Base-by-base conservation (phyloP, 768 basidiomycete genomes). In the Suillus occidentalis region DNA sequence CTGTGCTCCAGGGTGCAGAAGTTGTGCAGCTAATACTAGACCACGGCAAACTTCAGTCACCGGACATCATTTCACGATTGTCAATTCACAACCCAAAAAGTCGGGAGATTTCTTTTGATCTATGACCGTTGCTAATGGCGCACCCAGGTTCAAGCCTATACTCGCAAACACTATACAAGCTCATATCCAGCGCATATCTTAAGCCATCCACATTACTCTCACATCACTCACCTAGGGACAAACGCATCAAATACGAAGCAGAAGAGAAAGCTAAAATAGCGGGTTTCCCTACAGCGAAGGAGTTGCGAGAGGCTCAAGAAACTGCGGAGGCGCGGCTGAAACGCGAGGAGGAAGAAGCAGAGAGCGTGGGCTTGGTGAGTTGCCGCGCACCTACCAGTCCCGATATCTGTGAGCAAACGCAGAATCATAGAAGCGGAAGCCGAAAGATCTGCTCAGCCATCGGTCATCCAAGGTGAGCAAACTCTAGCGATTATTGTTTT, bases 41-140 rank as follows among this genome's bases (percentile, higher is more conserved):
- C 71, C 89, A 94, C 72, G 96, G 96, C 43, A 96, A 95, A 75
- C 83, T 97, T 71, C 87, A 87, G 57, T 83, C 88, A 4, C 86
- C 86, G 70, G 89, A 94, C 63, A 87, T 97, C 56, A 68, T 91
- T 31, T 77, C 81, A 20, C 75, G 77, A 47, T 75, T 89, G 36
- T 82, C 84, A 12, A 76, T 79, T 18, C 77, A 77, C 64, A 87
- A 91, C 69, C 73, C 81, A 14, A 90, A 89, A 78, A 79, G 92
- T 91, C 70, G 66, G 75, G 39, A 59, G 31, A 28, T 34, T n/a
- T 65, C 20, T 58, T 58, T 31, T 70, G 63, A 70, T 67, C 57
- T 66, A 71, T 45, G 37, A 63, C 53, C 7, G 10, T 63, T 31
- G 37, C 55, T 63, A 60, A 49, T 61, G 79, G 74, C 65, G 56